Percentiles rank a stretch among this genome's conserved stretches.
Evolutionary conservation across 2,329 filamentous ascomycete genomes (phyloP).

Genomic region (Thielaviopsis populi): DNA sequence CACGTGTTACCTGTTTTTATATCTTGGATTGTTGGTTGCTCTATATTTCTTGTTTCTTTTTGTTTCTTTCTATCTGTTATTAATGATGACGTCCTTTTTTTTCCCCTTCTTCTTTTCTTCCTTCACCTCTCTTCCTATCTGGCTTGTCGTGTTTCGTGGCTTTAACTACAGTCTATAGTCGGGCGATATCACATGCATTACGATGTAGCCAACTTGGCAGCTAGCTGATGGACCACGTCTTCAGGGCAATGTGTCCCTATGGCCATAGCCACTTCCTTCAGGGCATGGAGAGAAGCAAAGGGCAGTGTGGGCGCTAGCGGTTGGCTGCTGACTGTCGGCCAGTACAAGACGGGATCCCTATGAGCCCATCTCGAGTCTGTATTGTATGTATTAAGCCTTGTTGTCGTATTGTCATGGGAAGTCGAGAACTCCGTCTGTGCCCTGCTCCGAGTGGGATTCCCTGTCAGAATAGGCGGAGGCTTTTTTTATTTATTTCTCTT

Average conservation of each 20-base stretch:
- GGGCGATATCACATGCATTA: neutral
- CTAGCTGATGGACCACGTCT: neutral
- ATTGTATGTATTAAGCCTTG: too few species aligned
- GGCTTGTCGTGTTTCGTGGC: neutral
- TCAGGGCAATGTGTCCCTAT: neutral
- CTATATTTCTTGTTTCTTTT: slow-evolving; percentile 6
- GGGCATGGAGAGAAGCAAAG: too few species aligned
- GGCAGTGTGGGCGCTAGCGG: too few species aligned
- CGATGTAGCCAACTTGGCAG: neutral
- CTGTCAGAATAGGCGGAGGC: too few species aligned
- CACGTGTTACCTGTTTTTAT: slow-evolving; percentile 9
- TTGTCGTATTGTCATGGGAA: too few species aligned
- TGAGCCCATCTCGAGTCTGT: too few species aligned
- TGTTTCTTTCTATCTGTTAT: neutral
- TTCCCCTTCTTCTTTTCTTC: neutral
- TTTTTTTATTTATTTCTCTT: too few species aligned
- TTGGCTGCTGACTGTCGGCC: too few species aligned
- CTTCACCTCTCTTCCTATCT: neutral
- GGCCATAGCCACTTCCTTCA: neutral
- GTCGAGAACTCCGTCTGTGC: too few species aligned
- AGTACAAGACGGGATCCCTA: too few species aligned
- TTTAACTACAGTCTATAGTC: too few species aligned
- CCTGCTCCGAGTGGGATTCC: too few species aligned
- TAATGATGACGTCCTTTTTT: slow-evolving; percentile 2
- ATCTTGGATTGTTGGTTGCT: slow-evolving; percentile 7